Base-by-base conservation (phyloP, 2,329 filamentous ascomycete species). In the Colletotrichum navitas region DNA sequence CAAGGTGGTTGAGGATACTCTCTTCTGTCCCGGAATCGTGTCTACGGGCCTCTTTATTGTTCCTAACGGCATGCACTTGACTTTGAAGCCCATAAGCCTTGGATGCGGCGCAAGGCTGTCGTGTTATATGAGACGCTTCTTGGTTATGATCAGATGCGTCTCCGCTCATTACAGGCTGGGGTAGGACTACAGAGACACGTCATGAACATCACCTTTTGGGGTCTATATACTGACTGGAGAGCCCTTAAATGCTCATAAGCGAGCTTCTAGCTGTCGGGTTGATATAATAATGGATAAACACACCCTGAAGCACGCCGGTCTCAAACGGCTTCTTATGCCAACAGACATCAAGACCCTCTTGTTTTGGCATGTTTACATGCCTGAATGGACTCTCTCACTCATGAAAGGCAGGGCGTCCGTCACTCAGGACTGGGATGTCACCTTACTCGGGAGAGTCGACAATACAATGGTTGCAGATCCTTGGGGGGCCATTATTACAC, bases 371-470 rank as follows among this genome's bases (percentile, higher is more conserved):
- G 79, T 87, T 0, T 91, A 90, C 73, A 84, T 86, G 64, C 79
- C 90, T 18, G 86, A 90, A 72, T 89, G 87, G 67, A 83, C 84
- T 24, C 80, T 90, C 24, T 86, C 87, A 0, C 81, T 91, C 3
- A 83, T 87, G 2, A 79, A 90, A 2, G 89, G 89, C 0, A 83
- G 82, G n/a, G 81, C 87, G 0, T 85, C 87, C 1, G 83, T 84
- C 11, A 83, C 91, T 2, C 87, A 87, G 59, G 87, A 90, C 66
- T 89, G 86, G 76, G 89, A 91, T 62, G 88, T 91, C 63, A 86
- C 85, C 1, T 82, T 89, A 12, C 83, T 85, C 3, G 79, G 82
- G 39, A 81, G 74, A 14, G 77, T 75, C 63, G 78, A 79, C 52
- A 75, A 75, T 43, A 71, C 74, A 3, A 76, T 71, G 63, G 75